A percentile compares a stretch with the other conserved stretches of the same genome.
Conservation (phyloP, 1,284 basidiomycete species). For the Trichosporon sp. region DNA sequence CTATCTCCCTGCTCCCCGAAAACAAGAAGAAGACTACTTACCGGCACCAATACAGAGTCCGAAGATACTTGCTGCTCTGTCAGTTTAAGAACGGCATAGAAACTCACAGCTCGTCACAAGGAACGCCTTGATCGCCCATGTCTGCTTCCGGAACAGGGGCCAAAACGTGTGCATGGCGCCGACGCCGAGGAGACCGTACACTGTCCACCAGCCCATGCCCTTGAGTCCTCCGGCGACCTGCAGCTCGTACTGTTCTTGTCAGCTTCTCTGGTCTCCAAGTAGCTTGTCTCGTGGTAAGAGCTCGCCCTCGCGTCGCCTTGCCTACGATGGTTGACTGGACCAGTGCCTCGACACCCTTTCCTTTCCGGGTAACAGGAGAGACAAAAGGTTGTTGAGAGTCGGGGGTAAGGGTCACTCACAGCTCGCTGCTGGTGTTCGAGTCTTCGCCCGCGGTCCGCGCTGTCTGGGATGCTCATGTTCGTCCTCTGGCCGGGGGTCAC, state of each 20-base stretch:
- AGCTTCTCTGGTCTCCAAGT: background rate
- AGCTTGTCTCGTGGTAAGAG: background rate
- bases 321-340: background rate
- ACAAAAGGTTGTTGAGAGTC: background rate
- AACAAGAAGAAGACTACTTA: slow-evolving; percentile 28
- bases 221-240: slow-evolving; percentile 55
- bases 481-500: background rate
- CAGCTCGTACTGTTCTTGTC: slow-evolving; percentile 42
- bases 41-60: slow-evolving; percentile 70
- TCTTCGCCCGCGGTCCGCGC: slow-evolving; percentile 41
- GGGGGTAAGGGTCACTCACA: slow-evolving; percentile 26
- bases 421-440: slow-evolving; percentile 49
- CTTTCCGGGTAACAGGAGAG: background rate
- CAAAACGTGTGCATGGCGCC: slow-evolving; percentile 72
- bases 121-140: slow-evolving; percentile 77
- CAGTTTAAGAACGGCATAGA: slow-evolving; percentile 14
- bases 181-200: slow-evolving; percentile 65
- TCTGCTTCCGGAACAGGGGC: slow-evolving; percentile 79
- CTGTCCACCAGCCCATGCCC: slow-evolving; percentile 64
- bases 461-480: slow-evolving; percentile 1
- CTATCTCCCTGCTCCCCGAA: background rate
- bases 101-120: slow-evolving; percentile 46
- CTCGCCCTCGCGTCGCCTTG: background rate
- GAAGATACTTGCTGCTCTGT: slow-evolving; percentile 63
- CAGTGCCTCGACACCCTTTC: background rate